A percentile compares a stretch with the other conserved stretches of the same genome.
Conservation (phyloP, 192 early-diverging fungal species). For the Chytriomyces sp. region DNA sequence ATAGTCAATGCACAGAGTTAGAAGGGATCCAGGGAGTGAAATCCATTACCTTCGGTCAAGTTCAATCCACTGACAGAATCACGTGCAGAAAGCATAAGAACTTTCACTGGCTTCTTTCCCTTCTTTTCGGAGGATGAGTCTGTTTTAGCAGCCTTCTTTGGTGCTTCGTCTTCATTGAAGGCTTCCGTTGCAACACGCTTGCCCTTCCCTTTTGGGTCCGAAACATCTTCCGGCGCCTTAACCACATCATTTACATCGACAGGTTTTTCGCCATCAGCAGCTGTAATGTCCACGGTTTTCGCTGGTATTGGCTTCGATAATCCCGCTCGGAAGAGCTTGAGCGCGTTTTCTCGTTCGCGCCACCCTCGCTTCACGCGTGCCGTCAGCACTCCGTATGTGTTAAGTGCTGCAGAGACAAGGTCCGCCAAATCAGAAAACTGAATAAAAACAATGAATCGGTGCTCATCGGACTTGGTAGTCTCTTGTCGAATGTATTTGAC, state of each 20-base stretch:
- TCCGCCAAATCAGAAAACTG: conserved; percentile 24
- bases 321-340: conserved; percentile 3
- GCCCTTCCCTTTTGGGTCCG: not conserved
- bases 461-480: not conserved
- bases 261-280: not conserved
- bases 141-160: not conserved
- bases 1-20: no score
- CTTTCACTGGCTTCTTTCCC: conserved; percentile 19
- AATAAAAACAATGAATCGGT: conserved; percentile 24
- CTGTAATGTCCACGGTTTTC: not conserved
- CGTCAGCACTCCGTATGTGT: conserved; percentile 14
- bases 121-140: not conserved
- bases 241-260: not conserved
- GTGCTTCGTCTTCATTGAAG: not conserved
- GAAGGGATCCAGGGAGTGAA: not conserved
- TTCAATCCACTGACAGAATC: conserved; percentile 39
- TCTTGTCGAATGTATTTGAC: conserved; percentile 8
- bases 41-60: conserved; percentile 32
- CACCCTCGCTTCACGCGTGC: conserved; percentile 11
- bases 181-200: not conserved
- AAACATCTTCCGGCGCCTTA: not conserved
- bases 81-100: conserved; percentile 29
- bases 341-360: conserved; percentile 9
- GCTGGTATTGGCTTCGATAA: not conserved
- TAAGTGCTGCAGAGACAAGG: conserved; percentile 13